These are phyloP conservation scores for Phialophora tarda DNA, from an alignment of 2,329 filamentous ascomycete species.

Conservation along the genomic window DNA sequence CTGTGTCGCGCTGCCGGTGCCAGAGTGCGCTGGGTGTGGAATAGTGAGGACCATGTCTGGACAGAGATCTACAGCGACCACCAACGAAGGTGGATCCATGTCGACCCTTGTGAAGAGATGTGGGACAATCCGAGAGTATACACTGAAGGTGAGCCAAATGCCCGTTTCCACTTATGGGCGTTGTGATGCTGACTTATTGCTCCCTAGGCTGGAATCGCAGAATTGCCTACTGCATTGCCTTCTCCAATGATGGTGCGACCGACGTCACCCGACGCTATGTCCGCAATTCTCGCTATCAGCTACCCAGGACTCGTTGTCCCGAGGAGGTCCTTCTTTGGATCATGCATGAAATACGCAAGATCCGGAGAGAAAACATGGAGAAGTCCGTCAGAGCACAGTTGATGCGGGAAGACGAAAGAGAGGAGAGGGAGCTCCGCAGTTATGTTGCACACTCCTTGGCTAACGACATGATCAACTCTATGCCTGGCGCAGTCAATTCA, in stretches of 20 bases:
- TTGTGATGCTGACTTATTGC: conserved; percentile 12
- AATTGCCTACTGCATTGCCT: conserved; percentile 96
- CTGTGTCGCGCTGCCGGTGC: conserved; percentile 90
- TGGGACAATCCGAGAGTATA: conserved; percentile 96
- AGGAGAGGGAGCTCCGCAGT: conserved; percentile 54
- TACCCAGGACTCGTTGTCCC: conserved; percentile 77
- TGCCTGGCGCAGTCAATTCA: conserved; percentile 43
- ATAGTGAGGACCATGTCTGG: conserved; percentile 96
- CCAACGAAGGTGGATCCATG: conserved; percentile 92
- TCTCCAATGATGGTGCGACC: conserved; percentile 82
- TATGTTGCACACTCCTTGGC: conserved; percentile 55
- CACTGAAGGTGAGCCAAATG: conserved; percentile 69
- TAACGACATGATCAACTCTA: conserved; percentile 52
- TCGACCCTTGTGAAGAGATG: conserved; percentile 90
- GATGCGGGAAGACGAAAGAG: conserved; percentile 56
- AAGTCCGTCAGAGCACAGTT: conserved; percentile 73
- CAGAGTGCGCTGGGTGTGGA: conserved; percentile 97
- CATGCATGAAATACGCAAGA: conserved; percentile 84
- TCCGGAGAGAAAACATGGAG: conserved; percentile 80
- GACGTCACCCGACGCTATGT: conserved; percentile 72
- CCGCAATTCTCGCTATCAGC: conserved; percentile 57
- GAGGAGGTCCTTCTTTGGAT: conserved; percentile 92
- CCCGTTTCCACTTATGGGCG: conserved; percentile 22
- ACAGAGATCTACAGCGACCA: conserved; percentile 96
- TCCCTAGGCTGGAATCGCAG: conserved; percentile 83